Base-by-base conservation (phyloP, 495 filamentous ascomycete species). In the Cryomyces antarcticus region DNA sequence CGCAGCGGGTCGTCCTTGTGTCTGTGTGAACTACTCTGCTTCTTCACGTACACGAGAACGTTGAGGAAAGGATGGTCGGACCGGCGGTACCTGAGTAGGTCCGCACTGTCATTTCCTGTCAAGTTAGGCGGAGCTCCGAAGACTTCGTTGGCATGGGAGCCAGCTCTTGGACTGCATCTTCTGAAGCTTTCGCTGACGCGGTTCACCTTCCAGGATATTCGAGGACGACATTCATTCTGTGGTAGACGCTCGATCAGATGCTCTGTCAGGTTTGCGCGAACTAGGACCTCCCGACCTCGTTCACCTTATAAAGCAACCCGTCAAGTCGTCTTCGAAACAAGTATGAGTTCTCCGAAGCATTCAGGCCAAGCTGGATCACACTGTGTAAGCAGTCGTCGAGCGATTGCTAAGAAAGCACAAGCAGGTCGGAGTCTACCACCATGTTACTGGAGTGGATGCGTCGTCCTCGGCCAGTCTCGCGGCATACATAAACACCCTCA, bases 401-500 rank as follows among this genome's bases (percentile, higher is more conserved):
- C n/a, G n/a, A n/a, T n/a, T n/a, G n/a, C n/a, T n/a, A n/a, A n/a
- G n/a, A n/a, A n/a, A n/a, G n/a, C n/a, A n/a, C n/a, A n/a, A 13
- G 5, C 52, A 96, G 83, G 75, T 72, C 49, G 89, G 88, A 28
- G 77, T 93, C 41, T 97, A 97, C 59, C 89, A 97, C 61, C 88
- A 96, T 78, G 89, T 95, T 54, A 94, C 88, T 41, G 89, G 89
- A 42, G 78, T 94, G 46, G 89, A 97, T 59, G 89, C 92, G 31
- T 97, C 89, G 36, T 95, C 88, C 6, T 96, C 92, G 30, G 89
- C 89, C 17, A 94, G 86, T 58, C 65, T 97, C 42, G 89, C 89
- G 37, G 89, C 89, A 52, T 97, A 97, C 58, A 88, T 97, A 61
- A 97, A 96, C 62, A 95, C 89, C 30, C 70, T 97, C 27, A 93